Conservation (phyloP, 805 yeast genomes). For the Ogataea paraovalis region DNA sequence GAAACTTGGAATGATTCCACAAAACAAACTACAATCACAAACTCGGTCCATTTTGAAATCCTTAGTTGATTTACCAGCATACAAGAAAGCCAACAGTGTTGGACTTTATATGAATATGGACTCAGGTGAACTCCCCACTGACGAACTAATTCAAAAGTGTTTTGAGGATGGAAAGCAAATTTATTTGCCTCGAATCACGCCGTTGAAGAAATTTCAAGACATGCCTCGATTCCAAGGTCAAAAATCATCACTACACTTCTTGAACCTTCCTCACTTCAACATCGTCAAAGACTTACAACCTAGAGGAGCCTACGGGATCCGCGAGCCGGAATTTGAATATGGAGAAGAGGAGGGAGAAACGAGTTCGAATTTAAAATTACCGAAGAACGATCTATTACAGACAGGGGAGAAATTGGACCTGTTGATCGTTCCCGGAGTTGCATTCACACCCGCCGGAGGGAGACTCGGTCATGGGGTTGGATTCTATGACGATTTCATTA, state of each 20-base stretch:
- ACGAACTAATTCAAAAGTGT: constrained; percentile 46
- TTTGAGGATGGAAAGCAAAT: constrained; percentile 46
- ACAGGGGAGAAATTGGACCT: constrained; percentile 47
- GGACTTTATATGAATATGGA: constrained; percentile 82
- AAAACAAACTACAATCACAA: not conserved
- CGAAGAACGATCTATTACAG: constrained; percentile 21
- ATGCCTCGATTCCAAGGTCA: constrained; percentile 26
- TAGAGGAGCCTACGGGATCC: constrained; percentile 59
- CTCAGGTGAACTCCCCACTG: constrained; percentile 62
- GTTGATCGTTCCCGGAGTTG: constrained; percentile 82
- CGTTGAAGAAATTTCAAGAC: constrained; percentile 26
- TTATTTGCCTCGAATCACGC: constrained; percentile 49
- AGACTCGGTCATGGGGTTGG: constrained; percentile 94
- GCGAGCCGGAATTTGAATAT: constrained; percentile 53
- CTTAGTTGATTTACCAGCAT: constrained; percentile 14
- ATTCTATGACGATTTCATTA: constrained; percentile 75
- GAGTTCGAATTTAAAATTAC: not conserved
- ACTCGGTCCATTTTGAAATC: not conserved
- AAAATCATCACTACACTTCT: constrained; percentile 51
- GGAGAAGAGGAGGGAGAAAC: constrained; percentile 3
- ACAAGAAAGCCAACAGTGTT: constrained; percentile 42
- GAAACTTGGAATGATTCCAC: not conserved
- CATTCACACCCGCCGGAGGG: constrained; percentile 46
- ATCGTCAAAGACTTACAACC: constrained; percentile 52
- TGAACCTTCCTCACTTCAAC: constrained; percentile 39